Conservation (phyloP, 2,329 filamentous ascomycete species). For the Verticillium isaacii region DNA sequence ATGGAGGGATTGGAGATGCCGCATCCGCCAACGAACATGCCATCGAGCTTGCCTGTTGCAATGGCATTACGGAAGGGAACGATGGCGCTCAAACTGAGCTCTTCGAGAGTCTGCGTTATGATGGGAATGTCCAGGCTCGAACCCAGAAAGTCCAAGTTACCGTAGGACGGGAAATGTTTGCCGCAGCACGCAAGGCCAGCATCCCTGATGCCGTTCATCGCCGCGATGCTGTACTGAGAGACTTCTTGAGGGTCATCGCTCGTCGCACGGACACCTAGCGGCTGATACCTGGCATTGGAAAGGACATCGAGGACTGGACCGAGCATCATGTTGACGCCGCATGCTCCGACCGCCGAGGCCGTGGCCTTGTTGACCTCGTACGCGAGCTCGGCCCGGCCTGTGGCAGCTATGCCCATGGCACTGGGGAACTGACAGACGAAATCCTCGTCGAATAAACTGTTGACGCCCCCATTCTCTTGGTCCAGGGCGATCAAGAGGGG, state of each 20-base stretch:
- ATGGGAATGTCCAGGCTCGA: slow-evolving; percentile 90
- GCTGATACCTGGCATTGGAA: slow-evolving; percentile 88
- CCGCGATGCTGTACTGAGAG: slow-evolving; percentile 84
- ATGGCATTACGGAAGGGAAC: slow-evolving; percentile 92
- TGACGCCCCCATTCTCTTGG: slow-evolving; percentile 97
- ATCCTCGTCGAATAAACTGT: slow-evolving; percentile 92
- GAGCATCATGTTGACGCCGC: slow-evolving; percentile 93
- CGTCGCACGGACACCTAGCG: slow-evolving; percentile 80
- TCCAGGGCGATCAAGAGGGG: slow-evolving; percentile 88
- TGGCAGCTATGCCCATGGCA: slow-evolving; percentile 94
- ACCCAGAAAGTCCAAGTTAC: slow-evolving; percentile 88
- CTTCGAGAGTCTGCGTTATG: slow-evolving; percentile 90
- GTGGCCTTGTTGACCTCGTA: slow-evolving; percentile 91
- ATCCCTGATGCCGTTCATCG: slow-evolving; percentile 89
- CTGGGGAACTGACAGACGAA: slow-evolving; percentile 96
- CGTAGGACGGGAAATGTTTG: slow-evolving; percentile 96
- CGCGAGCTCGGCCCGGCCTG: slow-evolving; percentile 77
- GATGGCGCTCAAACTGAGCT: slow-evolving; percentile 84
- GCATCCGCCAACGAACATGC: slow-evolving; percentile 94
- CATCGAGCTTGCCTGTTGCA: slow-evolving; percentile 72
- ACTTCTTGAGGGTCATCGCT: slow-evolving; percentile 95
- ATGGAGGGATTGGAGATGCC: slow-evolving; percentile 87
- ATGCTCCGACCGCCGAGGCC: slow-evolving; percentile 84
- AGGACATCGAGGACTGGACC: slow-evolving; percentile 91
- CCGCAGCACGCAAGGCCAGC: slow-evolving; percentile 85